Conservation (phyloP, 352 stramenopile species). For the Pythium aquatile region DNA sequence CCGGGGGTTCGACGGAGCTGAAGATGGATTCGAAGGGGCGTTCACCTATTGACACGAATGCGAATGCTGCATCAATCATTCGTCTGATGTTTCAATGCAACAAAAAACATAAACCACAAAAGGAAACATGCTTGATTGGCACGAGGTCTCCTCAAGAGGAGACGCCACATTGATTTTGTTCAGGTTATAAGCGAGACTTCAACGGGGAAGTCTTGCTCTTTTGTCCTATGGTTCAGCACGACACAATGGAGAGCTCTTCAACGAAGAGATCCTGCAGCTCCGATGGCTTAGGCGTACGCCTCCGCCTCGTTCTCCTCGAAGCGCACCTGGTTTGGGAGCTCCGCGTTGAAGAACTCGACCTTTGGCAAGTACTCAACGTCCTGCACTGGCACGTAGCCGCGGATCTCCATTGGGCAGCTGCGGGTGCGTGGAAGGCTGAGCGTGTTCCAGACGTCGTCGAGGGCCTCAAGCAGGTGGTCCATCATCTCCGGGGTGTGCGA, state of each 20-base stretch:
- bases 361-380: conserved; percentile 74
- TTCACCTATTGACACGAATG: not conserved
- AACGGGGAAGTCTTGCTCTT: not conserved
- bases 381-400: conserved; percentile 43
- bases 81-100: not conserved
- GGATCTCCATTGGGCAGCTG: conserved; percentile 32
- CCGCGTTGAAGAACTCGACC: conserved; percentile 76
- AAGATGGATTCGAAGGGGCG: not conserved
- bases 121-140: not conserved
- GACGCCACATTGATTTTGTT: conserved; percentile 5
- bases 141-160: conserved; percentile 5
- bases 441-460: conserved; percentile 87
- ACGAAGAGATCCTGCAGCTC: not conserved
- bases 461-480: conserved; percentile 72
- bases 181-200: conserved; percentile 1
- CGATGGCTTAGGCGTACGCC: conserved; percentile 37
- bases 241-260: conserved; percentile 4
- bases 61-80: not conserved
- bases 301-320: conserved; percentile 39
- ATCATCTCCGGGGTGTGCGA: conserved; percentile 90
- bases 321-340: conserved; percentile 38
- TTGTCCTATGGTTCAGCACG: conserved; percentile 2
- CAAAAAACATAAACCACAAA: too few relatives aligned
- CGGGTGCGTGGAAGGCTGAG: conserved; percentile 64
- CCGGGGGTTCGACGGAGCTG: not conserved